Evolutionary conservation across 371 early-diverging fungal species (phyloP).

Genomic region (Apophysomyces elegans): DNA sequence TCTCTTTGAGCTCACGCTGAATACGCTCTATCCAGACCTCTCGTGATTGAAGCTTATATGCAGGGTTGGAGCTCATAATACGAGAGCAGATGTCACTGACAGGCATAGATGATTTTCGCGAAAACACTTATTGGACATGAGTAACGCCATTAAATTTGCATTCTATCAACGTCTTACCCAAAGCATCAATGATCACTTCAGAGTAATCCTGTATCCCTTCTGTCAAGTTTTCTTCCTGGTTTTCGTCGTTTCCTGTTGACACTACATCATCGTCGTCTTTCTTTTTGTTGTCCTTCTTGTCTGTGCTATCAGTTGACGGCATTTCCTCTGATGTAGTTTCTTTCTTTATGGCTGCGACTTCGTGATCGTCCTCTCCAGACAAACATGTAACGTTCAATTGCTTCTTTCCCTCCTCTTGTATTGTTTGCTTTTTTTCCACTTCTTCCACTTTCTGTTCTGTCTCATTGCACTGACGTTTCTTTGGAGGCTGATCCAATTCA

Average conservation of each 20-base stretch:
- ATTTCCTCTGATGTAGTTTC: conserved; percentile 9
- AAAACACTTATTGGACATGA: conserved; percentile 35
- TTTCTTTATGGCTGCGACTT: conserved; percentile 14
- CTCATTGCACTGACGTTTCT: background rate
- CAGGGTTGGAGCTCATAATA: conserved; percentile 44
- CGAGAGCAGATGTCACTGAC: conserved; percentile 55
- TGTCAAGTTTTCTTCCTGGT: conserved; percentile 8
- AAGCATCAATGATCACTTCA: conserved; percentile 52
- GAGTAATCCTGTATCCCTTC: conserved; percentile 34
- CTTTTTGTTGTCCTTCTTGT: background rate
- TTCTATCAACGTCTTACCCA: conserved; percentile 32
- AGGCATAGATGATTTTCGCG: conserved; percentile 53
- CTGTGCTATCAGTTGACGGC: conserved; percentile 3
- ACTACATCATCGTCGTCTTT: conserved; percentile 10
- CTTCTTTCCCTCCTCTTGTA: conserved; percentile 3
- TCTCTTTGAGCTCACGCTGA: conserved; percentile 36
- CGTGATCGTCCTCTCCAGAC: background rate
- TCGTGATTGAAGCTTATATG: conserved; percentile 35
- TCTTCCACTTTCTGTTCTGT: conserved; percentile 9
- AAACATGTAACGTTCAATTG: conserved; percentile 5
- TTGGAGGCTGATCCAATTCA: background rate
- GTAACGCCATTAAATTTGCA: background rate
- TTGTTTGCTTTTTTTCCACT: conserved; percentile 2
- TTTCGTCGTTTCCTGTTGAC: background rate
- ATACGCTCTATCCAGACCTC: conserved; percentile 45